These are phyloP conservation scores for Prototheca cutis DNA, from an alignment of 163 green algal species.

Conservation along the genomic window DNA sequence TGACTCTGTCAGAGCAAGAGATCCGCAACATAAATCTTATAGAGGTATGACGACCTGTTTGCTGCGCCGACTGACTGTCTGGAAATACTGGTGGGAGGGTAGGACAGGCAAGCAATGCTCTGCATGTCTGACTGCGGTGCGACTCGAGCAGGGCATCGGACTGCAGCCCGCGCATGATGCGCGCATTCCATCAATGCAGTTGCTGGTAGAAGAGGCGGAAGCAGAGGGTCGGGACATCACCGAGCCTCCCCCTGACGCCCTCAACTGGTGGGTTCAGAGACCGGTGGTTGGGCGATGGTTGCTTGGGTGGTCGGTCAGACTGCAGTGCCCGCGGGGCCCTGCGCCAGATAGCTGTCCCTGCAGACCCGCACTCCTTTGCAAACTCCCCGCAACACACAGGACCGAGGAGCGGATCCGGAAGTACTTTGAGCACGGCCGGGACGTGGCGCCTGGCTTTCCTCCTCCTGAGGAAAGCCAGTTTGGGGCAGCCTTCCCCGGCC, in stretches of 20 bases:
- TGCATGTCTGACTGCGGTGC: too few relatives aligned
- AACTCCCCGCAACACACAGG: slow-evolving; percentile 9
- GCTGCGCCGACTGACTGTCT: too few relatives aligned
- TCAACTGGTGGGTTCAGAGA: slow-evolving; percentile 8
- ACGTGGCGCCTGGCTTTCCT: not conserved
- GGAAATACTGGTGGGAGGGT: too few relatives aligned
- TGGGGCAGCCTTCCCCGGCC: slow-evolving; percentile 33
- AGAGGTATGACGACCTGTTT: too few relatives aligned
- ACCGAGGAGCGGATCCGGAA: slow-evolving; percentile 24
- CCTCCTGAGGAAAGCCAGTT: slow-evolving; percentile 15
- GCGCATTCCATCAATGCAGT: too few relatives aligned
- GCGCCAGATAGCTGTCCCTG: too few relatives aligned
- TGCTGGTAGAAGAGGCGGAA: slow-evolving; percentile 33
- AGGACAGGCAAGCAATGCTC: too few relatives aligned
- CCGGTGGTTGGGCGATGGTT: not conserved
- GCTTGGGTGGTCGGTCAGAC: not conserved
- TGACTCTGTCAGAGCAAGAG: slow-evolving; percentile 3
- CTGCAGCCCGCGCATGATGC: too few relatives aligned
- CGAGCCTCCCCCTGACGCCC: slow-evolving; percentile 11
- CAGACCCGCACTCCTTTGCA: too few relatives aligned
- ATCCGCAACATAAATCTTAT: slow-evolving; percentile 16
- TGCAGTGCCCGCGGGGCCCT: too few relatives aligned
- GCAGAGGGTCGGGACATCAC: slow-evolving; percentile 1
- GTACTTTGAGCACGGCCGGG: slow-evolving; percentile 22
- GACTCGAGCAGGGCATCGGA: too few relatives aligned